Base-by-base conservation (phyloP, 208 protist species). In the Trypanosoma melophagium region DNA sequence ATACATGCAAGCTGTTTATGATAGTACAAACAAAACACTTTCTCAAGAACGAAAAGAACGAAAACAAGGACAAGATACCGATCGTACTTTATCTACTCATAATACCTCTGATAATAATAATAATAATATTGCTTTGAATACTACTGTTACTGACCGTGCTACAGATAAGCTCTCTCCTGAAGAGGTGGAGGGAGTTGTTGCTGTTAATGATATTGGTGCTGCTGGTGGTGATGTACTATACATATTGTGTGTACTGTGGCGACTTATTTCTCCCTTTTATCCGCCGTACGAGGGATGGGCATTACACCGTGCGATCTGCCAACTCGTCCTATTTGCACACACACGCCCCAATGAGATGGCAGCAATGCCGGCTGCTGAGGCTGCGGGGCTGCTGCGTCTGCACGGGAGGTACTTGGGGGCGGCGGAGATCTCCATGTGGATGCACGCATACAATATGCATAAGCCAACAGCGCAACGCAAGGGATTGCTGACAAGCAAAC, bases 251-350 rank as follows among this genome's bases (percentile, higher is more conserved):
- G 58, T 84, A 21, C 69, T 93, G 17, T 89, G 80, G 66, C 67
- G 74, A 9, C 68, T 89, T 31, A 88, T 95, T 42, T 55, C 60
- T 12, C 60, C 77, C 13, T 95, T 93, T 69, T 95, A 95, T 62
- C 89, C 89, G 2, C 59, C 67, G 45, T 67, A 85, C 25, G 84
- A 95, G 69, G 87, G 87, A 74, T 95, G 89, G 89, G 79, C 86
- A 0, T 64, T 95, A 40, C 85, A 95, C 60, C 65, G 77, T 19
- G 78, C 80, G 13, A 85, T 92, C 49, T 91, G 82, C 56, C 74
- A 88, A 58, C 40, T 84, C 45, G 83, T 89, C 16, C 58, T 92
- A 9, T 69, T 76, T 70, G 52, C 62, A 17, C 56, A 60, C 54
- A 66, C 57, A 19, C 49, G 68, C 40, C 60, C 60, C 8, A 60